These are phyloP conservation scores for Oidiodendron maius DNA, from an alignment of 495 filamentous ascomycete genomes.

Conservation along the genomic window DNA sequence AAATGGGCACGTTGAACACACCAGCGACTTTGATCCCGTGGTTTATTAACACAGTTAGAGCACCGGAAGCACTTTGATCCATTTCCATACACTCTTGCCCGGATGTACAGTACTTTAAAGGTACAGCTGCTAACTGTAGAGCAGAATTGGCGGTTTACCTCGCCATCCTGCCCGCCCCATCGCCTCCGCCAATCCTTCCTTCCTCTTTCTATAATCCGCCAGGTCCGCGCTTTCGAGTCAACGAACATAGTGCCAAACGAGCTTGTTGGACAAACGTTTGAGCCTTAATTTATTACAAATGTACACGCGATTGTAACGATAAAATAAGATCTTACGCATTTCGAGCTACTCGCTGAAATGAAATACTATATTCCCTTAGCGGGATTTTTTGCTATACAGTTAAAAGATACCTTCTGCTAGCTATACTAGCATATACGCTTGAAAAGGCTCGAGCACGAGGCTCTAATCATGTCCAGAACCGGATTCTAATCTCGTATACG, in stretches of 20 bases:
- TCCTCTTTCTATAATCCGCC: conserved; percentile 15
- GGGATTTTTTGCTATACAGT: not conserved
- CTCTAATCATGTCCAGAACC: conserved; percentile 5
- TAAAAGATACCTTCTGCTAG: conserved; percentile 1
- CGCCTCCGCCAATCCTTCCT: conserved; percentile 1
- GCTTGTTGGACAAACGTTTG: conserved; percentile 20
- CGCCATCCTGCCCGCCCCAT: not conserved
- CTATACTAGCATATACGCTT: too few species aligned
- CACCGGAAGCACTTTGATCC: too few species aligned
- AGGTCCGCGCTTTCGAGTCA: conserved; percentile 20
- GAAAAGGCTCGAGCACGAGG: too few species aligned
- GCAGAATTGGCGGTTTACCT: not conserved
- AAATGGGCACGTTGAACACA: too few species aligned
- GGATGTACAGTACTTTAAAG: conserved; percentile 2
- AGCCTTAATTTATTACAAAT: conserved; percentile 20
- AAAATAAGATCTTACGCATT: not conserved
- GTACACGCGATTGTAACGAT: not conserved
- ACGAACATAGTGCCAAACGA: conserved; percentile 17
- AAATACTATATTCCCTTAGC: not conserved
- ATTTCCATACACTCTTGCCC: not conserved
- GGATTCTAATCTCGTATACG: conserved; percentile 1
- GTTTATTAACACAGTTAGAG: too few species aligned
- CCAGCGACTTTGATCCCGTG: too few species aligned
- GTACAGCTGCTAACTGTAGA: not conserved
- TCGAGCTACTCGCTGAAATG: not conserved